Percentiles rank a stretch among this genome's conserved stretches.
Conservation (phyloP, 2,329 filamentous ascomycete genomes). For the Polychaeton citri region DNA sequence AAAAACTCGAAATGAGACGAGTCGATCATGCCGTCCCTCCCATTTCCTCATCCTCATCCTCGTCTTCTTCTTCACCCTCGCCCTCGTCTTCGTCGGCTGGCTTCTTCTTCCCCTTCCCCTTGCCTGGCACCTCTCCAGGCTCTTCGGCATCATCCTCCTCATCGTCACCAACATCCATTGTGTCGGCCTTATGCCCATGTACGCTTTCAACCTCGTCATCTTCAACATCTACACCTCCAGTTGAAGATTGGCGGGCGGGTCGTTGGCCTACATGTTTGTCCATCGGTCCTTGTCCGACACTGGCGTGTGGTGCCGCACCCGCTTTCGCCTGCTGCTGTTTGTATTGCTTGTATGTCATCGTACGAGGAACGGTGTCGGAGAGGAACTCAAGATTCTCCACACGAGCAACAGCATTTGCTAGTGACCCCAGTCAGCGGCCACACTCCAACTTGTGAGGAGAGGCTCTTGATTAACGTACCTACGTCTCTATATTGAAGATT, state of each 20-base stretch:
- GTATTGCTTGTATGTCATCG: slow-evolving; percentile 64
- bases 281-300: background rate
- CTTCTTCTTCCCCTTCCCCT: background rate
- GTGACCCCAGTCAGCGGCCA: background rate
- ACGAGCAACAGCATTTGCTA: slow-evolving; percentile 72
- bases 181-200: background rate
- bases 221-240: background rate
- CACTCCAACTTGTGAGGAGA: background rate
- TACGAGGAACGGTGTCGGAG: slow-evolving; percentile 78
- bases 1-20: too few relatives aligned
- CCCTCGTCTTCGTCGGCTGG: background rate
- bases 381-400: slow-evolving; percentile 94
- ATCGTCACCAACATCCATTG: background rate
- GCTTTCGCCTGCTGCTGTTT: slow-evolving; percentile 46
- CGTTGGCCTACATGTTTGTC: background rate
- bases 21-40: background rate
- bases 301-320: slow-evolving; percentile 1
- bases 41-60: background rate
- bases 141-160: background rate
- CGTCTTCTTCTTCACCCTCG: background rate
- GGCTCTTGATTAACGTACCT: slow-evolving; percentile 50
- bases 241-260: background rate
- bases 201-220: background rate
- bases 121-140: background rate
- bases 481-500: slow-evolving; percentile 96